A percentile compares a stretch with the other conserved stretches of the same genome.
phyloP scores from a whole-genome alignment of 2,329 filamentous ascomycete genomes.

The Sporothrix variecibatus region DNA sequence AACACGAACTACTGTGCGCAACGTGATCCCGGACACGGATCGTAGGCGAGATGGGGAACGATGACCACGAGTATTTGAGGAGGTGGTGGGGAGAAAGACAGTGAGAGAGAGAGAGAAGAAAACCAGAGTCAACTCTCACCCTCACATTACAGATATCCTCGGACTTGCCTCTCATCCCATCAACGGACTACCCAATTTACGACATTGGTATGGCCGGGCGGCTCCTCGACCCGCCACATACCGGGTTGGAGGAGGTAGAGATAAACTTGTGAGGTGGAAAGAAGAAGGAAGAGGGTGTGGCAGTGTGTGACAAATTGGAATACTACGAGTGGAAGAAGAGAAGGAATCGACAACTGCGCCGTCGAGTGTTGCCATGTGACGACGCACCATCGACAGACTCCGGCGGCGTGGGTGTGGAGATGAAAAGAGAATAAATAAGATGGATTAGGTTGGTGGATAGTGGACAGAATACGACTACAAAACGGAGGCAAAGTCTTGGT shows the following conservation, averaged over 20 bases:
- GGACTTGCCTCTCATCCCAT: neutral
- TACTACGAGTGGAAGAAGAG: neutral
- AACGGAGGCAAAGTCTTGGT: neutral
- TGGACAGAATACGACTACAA: neutral
- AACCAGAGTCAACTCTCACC: neutral
- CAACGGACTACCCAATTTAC: neutral
- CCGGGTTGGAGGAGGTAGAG: neutral
- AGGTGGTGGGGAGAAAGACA: neutral
- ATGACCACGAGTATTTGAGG: neutral
- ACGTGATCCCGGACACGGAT: slow-evolving; percentile 3
- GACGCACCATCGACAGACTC: neutral
- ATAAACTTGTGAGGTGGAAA: neutral
- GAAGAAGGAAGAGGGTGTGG: neutral
- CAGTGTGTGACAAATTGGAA: neutral
- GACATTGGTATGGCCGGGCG: neutral
- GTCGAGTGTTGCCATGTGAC: neutral
- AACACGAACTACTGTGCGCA: neutral
- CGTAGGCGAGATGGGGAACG: neutral
- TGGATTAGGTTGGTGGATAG: neutral
- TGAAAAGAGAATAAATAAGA: neutral
- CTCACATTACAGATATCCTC: neutral
- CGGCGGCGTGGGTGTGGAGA: neutral
- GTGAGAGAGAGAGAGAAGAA: neutral
- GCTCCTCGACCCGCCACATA: slow-evolving; percentile 16
- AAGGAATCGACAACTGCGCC: neutral